Evolutionary conservation across 2,329 filamentous ascomycete genomes (phyloP), one percentile per base, ranked within the genome.

Genomic region (Paracoccidioides brasiliensis): DNA sequence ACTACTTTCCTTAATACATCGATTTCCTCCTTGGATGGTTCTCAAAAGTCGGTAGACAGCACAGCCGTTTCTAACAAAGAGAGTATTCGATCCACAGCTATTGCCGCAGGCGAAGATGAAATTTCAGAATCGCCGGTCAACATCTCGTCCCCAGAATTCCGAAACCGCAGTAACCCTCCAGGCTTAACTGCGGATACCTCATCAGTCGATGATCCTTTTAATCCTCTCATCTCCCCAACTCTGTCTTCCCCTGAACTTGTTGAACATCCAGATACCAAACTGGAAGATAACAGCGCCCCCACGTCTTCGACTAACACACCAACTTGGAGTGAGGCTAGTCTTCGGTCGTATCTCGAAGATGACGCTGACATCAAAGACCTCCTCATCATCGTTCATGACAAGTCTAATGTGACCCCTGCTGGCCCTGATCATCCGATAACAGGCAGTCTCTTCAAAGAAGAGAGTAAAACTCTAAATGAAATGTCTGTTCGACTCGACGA

Each of bases 401-500:
- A 90, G 69, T 86, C 83, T 12, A 87, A 90, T 57, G 83, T 94
- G 14, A 80, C 83, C 44, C 86, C 89, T 15, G 87, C 85, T 6
- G 82, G 85, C 1, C 79, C 81, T n/a, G 88, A 95, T 56, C 90
- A 97, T 69, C 91, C 91, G 0, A 78, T 95, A 46, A 88, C 86
- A 52, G 82, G 82, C 12, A 81, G 83, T 28, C 74, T 97, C 55
- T 97, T 94, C 74, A 83, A 83, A 52, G 88, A 95, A 66, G 88
- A 95, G 71, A 90, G 89, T 66, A 87, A 86, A 62, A 86, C 86
- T 66, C 72, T 97, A 66, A 85, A 85, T 53, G 88, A 93, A 67
- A 90, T 98, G 71, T 91, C 88, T 57, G 86, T 85, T 73, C 85
- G 91, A 78, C 79, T 97, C 62, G 91, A 98, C 72, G 82, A 86